Evolutionary conservation across 2,329 filamentous ascomycete species (phyloP).

Genomic region (Ophiostoma sp.): DNA sequence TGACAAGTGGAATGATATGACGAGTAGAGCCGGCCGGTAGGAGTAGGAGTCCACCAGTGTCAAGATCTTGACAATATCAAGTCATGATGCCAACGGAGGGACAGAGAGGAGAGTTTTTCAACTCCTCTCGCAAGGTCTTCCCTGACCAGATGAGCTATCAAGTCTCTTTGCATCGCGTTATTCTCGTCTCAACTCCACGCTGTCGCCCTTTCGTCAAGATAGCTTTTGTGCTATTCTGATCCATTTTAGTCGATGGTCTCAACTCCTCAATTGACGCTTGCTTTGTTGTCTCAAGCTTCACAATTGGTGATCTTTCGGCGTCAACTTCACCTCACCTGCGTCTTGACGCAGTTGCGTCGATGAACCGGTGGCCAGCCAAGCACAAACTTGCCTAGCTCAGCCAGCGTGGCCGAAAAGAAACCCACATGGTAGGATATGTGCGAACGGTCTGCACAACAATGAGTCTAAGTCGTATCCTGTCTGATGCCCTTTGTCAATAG

Average conservation of each 20-base stretch:
- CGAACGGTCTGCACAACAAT: neutral
- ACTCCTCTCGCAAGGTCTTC: neutral
- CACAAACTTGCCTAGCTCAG: neutral
- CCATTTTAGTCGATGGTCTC: neutral
- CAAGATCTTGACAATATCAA: too few relatives aligned
- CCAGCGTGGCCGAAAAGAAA: neutral
- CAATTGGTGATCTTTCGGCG: slow-evolving; percentile 15
- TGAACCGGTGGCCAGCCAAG: slow-evolving; percentile 19
- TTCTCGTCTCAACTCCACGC: neutral
- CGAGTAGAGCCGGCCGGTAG: neutral
- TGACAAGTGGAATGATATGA: slow-evolving; percentile 6
- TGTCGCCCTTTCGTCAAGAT: neutral
- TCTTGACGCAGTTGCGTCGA: slow-evolving; percentile 28
- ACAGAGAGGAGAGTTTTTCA: neutral
- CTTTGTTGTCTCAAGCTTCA: slow-evolving; percentile 4
- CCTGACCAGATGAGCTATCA: neutral
- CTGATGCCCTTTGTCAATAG: neutral
- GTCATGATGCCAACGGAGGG: neutral
- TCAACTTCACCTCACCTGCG: slow-evolving; percentile 22
- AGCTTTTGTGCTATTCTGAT: neutral
- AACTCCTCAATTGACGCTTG: neutral
- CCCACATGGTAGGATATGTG: neutral
- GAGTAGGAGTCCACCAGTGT: neutral
- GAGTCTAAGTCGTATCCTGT: neutral
- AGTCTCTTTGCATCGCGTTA: neutral